Evolutionary conservation across 108 stramenopile genomes (phyloP), one percentile per base, ranked within the genome.

Genomic region (Fragilariopsis cylindrus): DNA sequence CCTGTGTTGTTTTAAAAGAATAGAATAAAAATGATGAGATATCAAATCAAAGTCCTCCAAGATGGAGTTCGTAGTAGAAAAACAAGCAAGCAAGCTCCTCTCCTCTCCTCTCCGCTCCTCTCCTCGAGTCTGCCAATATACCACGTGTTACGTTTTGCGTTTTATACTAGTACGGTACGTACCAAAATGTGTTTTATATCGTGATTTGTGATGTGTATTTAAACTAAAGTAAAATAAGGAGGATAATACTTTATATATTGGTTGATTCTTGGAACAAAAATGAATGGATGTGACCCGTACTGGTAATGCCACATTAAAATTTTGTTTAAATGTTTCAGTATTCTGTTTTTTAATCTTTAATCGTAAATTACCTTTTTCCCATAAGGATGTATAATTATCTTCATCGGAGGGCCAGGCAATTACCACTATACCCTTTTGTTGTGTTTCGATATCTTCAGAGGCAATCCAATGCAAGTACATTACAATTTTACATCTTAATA

Each of bases 401-500:
- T 63, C 62, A 40, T 63, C 62, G 16, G 46, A 63, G 7, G 46
- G 13, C 67, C 48, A 52, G 5, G 5, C 6, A 7, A 68, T 21
- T 7, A 48, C 16, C 8, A 68, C 67, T 11, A 68, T 21, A 3
- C 67, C 67, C n/a, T 52, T 49, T 3, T 48, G 47, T 68, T 68
- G 67, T 3, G 67, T 50, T 68, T 68, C 67, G 30, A 50, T 13
- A 44, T 68, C 67, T 50, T 50, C 48, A 15, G 67, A 50, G 40
- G 18, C 19, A 50, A 68, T 48, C 67, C 67, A 68, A 19, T 50
- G 49, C 48, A 68, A 52, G 30, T 68, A 68, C 19, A 50, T 50
- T 6, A 68, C 30, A 13, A 68, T 68, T 50, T 68, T 68, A 15
- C 5, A 21, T 52, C 49, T 50, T 48, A 68, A 50, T 50, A n/a